Conservation (phyloP, 2,329 filamentous ascomycete genomes). For the Meredithiella fracta region DNA sequence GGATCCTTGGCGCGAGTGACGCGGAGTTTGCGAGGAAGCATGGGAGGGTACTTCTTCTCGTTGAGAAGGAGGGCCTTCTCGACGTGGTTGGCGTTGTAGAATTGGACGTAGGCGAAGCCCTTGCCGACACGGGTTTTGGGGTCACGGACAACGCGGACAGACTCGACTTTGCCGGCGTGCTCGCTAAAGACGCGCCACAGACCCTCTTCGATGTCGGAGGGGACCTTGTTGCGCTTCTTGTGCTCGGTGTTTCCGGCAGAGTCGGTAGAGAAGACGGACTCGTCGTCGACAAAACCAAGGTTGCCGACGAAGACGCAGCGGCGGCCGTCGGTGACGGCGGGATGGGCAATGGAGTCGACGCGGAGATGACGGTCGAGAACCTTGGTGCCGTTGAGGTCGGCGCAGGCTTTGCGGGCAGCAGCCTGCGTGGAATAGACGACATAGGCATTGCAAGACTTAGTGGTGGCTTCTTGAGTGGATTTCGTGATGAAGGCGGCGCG, state of each 20-base stretch:
- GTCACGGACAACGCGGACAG: constrained; percentile 81
- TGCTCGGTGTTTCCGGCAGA: constrained; percentile 49
- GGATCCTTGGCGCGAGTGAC: constrained; percentile 73
- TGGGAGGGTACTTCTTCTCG: constrained; percentile 82
- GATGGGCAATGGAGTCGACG: constrained; percentile 82
- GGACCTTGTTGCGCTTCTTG: constrained; percentile 57
- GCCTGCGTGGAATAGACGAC: constrained; percentile 64
- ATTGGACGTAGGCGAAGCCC: constrained; percentile 95
- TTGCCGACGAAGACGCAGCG: constrained; percentile 95
- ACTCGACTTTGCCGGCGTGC: constrained; percentile 67
- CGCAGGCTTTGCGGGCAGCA: constrained; percentile 60
- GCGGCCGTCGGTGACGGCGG: constrained; percentile 62
- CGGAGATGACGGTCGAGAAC: constrained; percentile 77
- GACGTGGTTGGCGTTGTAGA: constrained; percentile 71
- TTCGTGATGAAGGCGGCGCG: constrained; percentile 88
- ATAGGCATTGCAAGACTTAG: constrained; percentile 87
- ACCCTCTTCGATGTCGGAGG: constrained; percentile 82
- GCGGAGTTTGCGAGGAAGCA: constrained; percentile 76
- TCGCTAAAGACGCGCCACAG: constrained; percentile 68
- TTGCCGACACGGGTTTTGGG: constrained; percentile 84
- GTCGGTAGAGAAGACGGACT: constrained; percentile 51
- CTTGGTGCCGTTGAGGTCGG: constrained; percentile 65
- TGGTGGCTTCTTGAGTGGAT: constrained; percentile 77
- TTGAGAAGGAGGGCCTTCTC: constrained; percentile 80
- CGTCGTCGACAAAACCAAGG: constrained; percentile 87